phyloP scores from a whole-genome alignment of 2,329 filamentous ascomycete species.

The Biscogniauxia mediterranea region DNA sequence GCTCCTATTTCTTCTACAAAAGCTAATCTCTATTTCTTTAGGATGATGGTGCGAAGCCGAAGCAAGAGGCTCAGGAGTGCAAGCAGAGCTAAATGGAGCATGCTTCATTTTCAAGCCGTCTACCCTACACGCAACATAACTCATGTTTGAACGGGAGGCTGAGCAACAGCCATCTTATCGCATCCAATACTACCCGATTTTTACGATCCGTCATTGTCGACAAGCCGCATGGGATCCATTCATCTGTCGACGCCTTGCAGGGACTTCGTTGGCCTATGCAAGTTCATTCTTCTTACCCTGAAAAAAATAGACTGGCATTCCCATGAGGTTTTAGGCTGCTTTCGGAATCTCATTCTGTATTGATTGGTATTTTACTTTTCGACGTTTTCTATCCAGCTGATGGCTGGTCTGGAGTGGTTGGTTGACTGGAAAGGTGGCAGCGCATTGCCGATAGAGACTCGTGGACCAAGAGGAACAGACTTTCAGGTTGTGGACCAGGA shows the following conservation, averaged over 20 bases:
- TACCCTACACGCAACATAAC: conserved; percentile 12
- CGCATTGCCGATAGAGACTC: conserved; percentile 23
- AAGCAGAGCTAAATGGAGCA: conserved; percentile 76
- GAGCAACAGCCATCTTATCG: conserved; percentile 12
- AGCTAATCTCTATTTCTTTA: conserved; percentile 38
- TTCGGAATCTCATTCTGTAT: conserved; percentile 34
- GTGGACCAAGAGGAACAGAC: conserved; percentile 18
- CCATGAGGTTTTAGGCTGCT: conserved; percentile 31
- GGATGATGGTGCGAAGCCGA: conserved; percentile 86
- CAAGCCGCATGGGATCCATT: conserved; percentile 12
- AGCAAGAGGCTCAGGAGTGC: conserved; percentile 93
- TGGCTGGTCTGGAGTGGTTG: conserved; percentile 24
- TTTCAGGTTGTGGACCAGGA: conserved; percentile 21
- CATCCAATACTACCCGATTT: conserved; percentile 9
- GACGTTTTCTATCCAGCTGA: conserved; percentile 27
- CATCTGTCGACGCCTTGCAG: conserved; percentile 31
- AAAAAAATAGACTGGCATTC: conserved; percentile 35
- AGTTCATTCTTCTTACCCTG: conserved; percentile 11
- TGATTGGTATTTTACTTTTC: conserved; percentile 35
- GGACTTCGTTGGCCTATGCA: conserved; percentile 26
- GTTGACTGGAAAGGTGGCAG: conserved; percentile 21
- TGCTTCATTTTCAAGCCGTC: conserved; percentile 10
- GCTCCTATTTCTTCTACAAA: conserved; percentile 4
- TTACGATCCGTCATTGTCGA: conserved; percentile 11
- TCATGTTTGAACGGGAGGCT: conserved; percentile 12